Conservation (phyloP, 2,329 filamentous ascomycete genomes). For the Monilinia aucupariae region DNA sequence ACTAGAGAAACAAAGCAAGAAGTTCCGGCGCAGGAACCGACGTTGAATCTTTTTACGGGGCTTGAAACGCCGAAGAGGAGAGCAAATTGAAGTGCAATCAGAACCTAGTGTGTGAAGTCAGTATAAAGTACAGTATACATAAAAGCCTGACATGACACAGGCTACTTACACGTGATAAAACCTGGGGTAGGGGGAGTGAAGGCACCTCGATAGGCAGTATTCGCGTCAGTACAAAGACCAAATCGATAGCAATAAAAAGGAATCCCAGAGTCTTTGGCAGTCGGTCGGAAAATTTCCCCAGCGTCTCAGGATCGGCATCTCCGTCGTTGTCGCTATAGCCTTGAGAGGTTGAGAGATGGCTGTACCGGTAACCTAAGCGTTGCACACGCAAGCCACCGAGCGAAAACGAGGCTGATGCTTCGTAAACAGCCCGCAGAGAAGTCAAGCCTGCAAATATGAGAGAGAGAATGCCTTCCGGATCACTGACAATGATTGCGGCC, state of each 20-base stretch:
- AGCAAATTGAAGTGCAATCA: background rate
- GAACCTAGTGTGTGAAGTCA: background rate
- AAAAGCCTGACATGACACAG: background rate
- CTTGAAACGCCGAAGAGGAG: background rate
- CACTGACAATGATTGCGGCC: background rate
- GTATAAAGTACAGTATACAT: background rate
- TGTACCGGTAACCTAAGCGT: background rate
- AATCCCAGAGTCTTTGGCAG: background rate
- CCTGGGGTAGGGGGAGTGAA: background rate
- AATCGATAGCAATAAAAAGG: background rate
- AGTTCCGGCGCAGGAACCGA: constrained; percentile 2
- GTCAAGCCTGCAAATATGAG: background rate
- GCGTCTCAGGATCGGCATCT: background rate
- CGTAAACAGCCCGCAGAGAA: background rate
- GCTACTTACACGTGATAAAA: background rate
- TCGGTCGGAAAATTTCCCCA: background rate
- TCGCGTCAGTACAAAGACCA: background rate
- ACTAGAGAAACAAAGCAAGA: background rate
- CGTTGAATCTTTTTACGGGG: background rate
- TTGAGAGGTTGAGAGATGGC: background rate
- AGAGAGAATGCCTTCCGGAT: background rate
- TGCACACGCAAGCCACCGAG: background rate
- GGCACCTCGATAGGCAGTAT: background rate
- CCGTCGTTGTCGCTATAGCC: background rate
- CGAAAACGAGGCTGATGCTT: background rate